Evolutionary conservation across 108 stramenopile genomes (phyloP).

Genomic region (Cyclotella kingstonii): DNA sequence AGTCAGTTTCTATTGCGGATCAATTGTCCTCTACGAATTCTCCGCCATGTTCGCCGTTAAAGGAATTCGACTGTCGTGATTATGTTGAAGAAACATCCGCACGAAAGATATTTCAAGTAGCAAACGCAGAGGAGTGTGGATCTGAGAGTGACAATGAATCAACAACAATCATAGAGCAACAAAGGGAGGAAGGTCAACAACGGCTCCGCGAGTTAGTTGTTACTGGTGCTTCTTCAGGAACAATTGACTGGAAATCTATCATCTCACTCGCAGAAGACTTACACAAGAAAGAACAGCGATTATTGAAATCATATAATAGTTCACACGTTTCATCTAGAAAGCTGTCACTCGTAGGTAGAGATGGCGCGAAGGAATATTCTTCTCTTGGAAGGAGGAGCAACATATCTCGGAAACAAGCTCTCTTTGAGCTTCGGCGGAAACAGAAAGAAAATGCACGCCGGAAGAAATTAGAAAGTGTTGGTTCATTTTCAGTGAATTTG

Average conservation of each 20-base stretch:
- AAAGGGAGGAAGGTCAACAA: conserved; percentile 40
- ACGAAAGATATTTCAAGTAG: not conserved
- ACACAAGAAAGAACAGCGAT: conserved; percentile 37
- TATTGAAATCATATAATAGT: conserved; percentile 12
- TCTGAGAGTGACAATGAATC: not conserved
- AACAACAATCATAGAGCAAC: conserved; percentile 28
- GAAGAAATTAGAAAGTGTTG: conserved; percentile 38
- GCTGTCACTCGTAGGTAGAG: not conserved
- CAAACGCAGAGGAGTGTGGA: not conserved
- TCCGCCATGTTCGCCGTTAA: not conserved
- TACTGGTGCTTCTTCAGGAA: conserved; percentile 13
- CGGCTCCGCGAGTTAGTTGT: conserved; percentile 28
- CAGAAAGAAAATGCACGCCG: conserved; percentile 21
- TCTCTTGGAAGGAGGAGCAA: conserved; percentile 1
- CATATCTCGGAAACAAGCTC: conserved; percentile 20
- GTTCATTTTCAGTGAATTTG: conserved; percentile 49
- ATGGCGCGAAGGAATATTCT: not conserved
- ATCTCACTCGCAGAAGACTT: conserved; percentile 43
- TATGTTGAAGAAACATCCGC: not conserved
- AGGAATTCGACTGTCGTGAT: not conserved
- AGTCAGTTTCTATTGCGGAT: not conserved
- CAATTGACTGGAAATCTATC: conserved; percentile 41
- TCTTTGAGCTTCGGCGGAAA: conserved; percentile 29
- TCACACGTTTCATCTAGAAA: not conserved
- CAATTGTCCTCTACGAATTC: not conserved